Percentiles rank a stretch among this genome's conserved stretches.
Conservation (phyloP, 805 yeast genomes). For the Yarrowia sp. region DNA sequence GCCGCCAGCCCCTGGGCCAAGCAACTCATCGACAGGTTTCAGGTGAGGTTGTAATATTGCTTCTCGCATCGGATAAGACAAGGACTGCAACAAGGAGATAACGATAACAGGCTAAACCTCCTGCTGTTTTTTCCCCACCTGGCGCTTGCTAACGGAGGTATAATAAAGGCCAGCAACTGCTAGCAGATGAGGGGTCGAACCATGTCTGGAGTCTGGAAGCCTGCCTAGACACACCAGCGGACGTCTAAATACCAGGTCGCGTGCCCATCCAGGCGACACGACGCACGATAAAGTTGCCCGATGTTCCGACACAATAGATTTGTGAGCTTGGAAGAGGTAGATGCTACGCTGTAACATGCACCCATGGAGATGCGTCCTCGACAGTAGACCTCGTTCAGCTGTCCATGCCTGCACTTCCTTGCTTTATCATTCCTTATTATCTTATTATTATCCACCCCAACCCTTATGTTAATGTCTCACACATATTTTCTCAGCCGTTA, state of each 20-base stretch:
- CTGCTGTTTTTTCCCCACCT: background rate
- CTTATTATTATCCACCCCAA: background rate
- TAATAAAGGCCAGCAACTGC: background rate
- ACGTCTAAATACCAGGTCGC: too few relatives aligned
- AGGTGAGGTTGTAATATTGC: too few relatives aligned
- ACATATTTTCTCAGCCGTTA: background rate
- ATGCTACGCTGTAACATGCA: background rate
- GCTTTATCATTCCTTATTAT: background rate
- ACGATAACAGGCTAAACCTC: constrained; percentile 3
- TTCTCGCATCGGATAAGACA: background rate
- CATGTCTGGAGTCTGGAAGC: background rate
- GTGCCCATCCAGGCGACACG: background rate
- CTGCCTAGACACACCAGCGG: background rate
- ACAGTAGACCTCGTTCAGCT: too few relatives aligned
- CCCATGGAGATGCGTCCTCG: too few relatives aligned
- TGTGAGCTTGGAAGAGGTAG: background rate
- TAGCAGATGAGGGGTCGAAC: background rate
- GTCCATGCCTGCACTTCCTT: too few relatives aligned
- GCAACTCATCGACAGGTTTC: too few relatives aligned
- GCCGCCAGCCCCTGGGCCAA: too few relatives aligned
- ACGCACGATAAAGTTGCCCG: background rate
- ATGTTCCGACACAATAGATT: background rate
- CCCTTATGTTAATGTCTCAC: background rate
- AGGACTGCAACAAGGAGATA: constrained; percentile 8
- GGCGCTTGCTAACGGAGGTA: background rate